Percentiles rank a stretch among this genome's conserved stretches.
Evolutionary conservation across 2,329 filamentous ascomycete species (phyloP).

Genomic region (Teratosphaeria nubilosa): DNA sequence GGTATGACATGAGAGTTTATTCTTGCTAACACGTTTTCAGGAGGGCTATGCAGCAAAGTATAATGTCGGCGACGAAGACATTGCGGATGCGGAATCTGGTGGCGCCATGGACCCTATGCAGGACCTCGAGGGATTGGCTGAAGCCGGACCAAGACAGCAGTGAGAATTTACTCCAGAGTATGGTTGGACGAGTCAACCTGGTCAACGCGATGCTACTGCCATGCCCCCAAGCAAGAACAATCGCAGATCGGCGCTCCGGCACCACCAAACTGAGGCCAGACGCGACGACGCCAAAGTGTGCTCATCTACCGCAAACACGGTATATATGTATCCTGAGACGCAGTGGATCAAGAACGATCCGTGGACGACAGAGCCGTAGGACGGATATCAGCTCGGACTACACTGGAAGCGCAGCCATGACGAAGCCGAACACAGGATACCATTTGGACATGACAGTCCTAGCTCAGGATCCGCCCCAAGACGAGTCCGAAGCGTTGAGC

Average conservation of each 20-base stretch:
- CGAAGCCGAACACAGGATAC: not conserved
- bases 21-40: constrained; percentile 37
- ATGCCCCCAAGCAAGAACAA: not conserved
- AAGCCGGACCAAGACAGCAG: constrained; percentile 78
- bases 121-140: constrained; percentile 82
- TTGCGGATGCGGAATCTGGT: constrained; percentile 42
- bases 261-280: not conserved
- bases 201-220: not conserved
- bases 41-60: constrained; percentile 89
- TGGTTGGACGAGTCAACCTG: not conserved
- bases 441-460: not conserved
- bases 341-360: not conserved
- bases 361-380: not conserved
- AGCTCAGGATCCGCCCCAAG: not conserved
- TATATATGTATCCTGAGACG: not conserved
- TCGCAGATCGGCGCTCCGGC: not conserved
- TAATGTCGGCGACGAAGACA: constrained; percentile 69
- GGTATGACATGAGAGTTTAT: not conserved
- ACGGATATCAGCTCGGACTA: too few species aligned
- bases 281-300: not conserved
- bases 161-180: constrained; percentile 30
- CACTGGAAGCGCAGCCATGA: not conserved
- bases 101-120: constrained; percentile 81
- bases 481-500: not conserved
- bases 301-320: too few species aligned